Evolutionary conservation across 495 filamentous ascomycete genomes (phyloP).

Genomic region (Extremus antarcticus): DNA sequence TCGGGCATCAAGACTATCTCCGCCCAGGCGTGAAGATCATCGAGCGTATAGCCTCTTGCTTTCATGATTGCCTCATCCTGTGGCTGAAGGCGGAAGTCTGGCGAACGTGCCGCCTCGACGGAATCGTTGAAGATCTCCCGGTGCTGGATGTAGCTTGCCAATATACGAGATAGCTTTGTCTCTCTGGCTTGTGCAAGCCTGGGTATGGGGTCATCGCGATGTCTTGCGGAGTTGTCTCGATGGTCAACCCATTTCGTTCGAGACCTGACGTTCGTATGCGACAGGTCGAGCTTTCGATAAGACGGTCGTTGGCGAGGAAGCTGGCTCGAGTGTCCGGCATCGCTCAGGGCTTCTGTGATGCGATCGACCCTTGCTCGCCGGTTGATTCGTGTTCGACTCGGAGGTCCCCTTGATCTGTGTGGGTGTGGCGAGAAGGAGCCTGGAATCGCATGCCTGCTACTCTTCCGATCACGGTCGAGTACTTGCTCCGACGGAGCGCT

Average conservation of each 20-base stretch:
- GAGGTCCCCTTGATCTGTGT: background rate
- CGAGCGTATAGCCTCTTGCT: conserved; percentile 31
- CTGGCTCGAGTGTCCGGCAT: background rate
- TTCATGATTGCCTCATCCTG: conserved; percentile 29
- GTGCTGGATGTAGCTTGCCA: conserved; percentile 12
- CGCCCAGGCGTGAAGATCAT: conserved; percentile 48
- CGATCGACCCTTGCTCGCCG: background rate
- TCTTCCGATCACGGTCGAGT: background rate
- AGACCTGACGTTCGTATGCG: conserved; percentile 3
- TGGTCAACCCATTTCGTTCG: background rate
- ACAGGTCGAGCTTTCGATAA: conserved; percentile 4
- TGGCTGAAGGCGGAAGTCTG: conserved; percentile 2
- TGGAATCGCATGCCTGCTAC: no score
- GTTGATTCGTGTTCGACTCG: background rate
- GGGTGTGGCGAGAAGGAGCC: no score
- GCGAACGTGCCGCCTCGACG: background rate
- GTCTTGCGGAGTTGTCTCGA: background rate
- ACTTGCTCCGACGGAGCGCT: background rate
- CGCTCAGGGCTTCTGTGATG: background rate
- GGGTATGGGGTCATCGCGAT: background rate
- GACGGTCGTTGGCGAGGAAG: background rate
- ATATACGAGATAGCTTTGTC: conserved; percentile 6
- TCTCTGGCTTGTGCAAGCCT: background rate
- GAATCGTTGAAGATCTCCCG: background rate
- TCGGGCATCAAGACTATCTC: conserved; percentile 43